A percentile compares a stretch with the other conserved stretches of the same genome.
These are phyloP conservation scores for Graphilbum fragrans DNA, from an alignment of 2,329 filamentous ascomycete species.

Conservation along the genomic window DNA sequence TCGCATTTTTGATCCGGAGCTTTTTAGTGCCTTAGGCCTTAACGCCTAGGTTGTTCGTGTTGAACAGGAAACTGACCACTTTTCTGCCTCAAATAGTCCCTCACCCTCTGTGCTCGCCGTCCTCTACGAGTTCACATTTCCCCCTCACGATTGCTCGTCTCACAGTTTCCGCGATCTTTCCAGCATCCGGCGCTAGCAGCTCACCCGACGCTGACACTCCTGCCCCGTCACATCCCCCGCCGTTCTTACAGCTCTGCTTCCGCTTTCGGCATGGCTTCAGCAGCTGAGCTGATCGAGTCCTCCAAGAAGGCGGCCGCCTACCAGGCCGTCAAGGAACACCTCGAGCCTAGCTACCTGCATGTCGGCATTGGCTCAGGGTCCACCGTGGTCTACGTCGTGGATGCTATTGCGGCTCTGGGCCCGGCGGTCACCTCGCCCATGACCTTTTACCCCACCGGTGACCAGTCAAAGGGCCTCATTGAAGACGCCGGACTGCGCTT, in stretches of 20 bases:
- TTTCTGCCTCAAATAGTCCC: background rate
- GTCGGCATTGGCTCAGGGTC: slow-evolving; percentile 74
- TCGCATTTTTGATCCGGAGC: too few species aligned
- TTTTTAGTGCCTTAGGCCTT: background rate
- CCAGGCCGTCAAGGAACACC: slow-evolving; percentile 62
- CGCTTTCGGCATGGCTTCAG: background rate
- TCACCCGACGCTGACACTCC: background rate
- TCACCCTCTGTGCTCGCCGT: background rate
- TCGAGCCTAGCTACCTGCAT: slow-evolving; percentile 47
- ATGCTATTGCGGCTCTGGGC: slow-evolving; percentile 58
- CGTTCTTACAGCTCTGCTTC: background rate
- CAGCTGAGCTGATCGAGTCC: slow-evolving; percentile 42
- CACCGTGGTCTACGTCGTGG: slow-evolving; percentile 75
- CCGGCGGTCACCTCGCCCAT: slow-evolving; percentile 46
- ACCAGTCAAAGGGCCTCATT: slow-evolving; percentile 81
- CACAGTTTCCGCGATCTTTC: too few species aligned
- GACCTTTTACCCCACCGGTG: slow-evolving; percentile 85
- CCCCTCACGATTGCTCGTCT: too few species aligned
- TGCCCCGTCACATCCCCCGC: background rate
- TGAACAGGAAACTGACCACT: background rate
- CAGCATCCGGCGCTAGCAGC: background rate
- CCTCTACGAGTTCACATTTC: background rate
- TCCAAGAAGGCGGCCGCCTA: slow-evolving; percentile 67
- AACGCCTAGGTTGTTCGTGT: background rate
- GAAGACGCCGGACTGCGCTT: slow-evolving; percentile 64